Conservation (phyloP, 179 eudicot species). For the Silene coronaria region DNA sequence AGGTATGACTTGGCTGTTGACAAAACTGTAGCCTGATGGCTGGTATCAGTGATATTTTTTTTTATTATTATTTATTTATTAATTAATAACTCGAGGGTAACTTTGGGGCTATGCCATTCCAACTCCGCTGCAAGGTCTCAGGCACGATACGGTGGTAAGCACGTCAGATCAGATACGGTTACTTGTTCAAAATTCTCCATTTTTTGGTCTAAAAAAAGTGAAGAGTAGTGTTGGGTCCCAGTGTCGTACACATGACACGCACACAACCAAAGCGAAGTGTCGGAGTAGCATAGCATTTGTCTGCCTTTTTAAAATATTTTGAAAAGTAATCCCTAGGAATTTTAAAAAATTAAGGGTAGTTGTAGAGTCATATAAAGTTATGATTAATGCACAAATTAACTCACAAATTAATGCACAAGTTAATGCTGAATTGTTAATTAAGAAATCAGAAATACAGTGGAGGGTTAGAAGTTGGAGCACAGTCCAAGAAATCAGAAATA, state of each 20-base stretch:
- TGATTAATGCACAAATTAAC: background rate
- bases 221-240: no score
- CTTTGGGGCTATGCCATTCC: background rate
- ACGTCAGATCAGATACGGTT: no score
- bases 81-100: background rate
- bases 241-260: no score
- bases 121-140: no score
- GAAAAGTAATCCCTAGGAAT: background rate
- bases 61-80: no score
- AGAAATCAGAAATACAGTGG: background rate
- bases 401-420: no score
- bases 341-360: background rate
- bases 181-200: no score
- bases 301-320: background rate
- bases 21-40: background rate
- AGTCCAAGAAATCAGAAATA: background rate
- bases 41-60: background rate
- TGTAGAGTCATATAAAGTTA: background rate
- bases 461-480: background rate
- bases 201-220: no score
- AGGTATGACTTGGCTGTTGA: background rate
- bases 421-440: no score
- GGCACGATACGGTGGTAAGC: no score
- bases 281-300: no score
- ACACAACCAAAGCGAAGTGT: no score